These are phyloP conservation scores for Talaromyces amestolkiae DNA, from an alignment of 2,329 filamentous ascomycete species.

Conservation along the genomic window DNA sequence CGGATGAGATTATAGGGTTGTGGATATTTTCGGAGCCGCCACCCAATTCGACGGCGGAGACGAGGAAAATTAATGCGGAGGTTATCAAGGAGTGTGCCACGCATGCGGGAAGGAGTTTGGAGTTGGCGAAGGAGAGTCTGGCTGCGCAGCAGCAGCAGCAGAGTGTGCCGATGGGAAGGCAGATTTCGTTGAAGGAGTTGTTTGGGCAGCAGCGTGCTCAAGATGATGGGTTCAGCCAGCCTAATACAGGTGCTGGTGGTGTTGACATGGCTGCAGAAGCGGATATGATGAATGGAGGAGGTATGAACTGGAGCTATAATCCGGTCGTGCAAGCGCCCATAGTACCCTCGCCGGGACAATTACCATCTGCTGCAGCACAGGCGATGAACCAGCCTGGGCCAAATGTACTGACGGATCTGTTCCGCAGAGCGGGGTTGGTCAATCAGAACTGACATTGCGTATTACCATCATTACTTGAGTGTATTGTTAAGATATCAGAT, in stretches of 20 bases:
- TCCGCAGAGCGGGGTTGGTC: constrained; percentile 42
- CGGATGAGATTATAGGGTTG: constrained; percentile 54
- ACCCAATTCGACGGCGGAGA: constrained; percentile 54
- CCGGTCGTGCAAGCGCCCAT: constrained; percentile 23
- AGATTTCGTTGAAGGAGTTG: constrained; percentile 53
- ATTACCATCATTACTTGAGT: background rate
- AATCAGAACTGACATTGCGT: constrained; percentile 10
- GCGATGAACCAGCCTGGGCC: constrained; percentile 7
- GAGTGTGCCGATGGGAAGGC: constrained; percentile 52
- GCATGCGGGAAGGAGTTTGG: constrained; percentile 51
- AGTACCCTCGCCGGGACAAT: constrained; percentile 19
- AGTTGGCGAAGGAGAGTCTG: constrained; percentile 41
- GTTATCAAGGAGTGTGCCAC: constrained; percentile 57
- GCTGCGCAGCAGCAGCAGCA: constrained; percentile 36
- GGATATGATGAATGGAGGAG: constrained; percentile 19
- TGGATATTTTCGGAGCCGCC: constrained; percentile 64
- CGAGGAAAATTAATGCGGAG: constrained; percentile 51
- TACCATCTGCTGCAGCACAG: constrained; percentile 1
- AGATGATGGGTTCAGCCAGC: constrained; percentile 52
- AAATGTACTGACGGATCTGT: constrained; percentile 44
- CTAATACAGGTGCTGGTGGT: constrained; percentile 30
- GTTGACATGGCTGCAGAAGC: constrained; percentile 14
- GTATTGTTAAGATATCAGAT: background rate
- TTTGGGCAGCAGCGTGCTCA: constrained; percentile 55
- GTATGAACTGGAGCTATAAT: constrained; percentile 11